These are phyloP conservation scores for Calocybe indica DNA, from an alignment of 768 basidiomycete species.

Conservation along the genomic window DNA sequence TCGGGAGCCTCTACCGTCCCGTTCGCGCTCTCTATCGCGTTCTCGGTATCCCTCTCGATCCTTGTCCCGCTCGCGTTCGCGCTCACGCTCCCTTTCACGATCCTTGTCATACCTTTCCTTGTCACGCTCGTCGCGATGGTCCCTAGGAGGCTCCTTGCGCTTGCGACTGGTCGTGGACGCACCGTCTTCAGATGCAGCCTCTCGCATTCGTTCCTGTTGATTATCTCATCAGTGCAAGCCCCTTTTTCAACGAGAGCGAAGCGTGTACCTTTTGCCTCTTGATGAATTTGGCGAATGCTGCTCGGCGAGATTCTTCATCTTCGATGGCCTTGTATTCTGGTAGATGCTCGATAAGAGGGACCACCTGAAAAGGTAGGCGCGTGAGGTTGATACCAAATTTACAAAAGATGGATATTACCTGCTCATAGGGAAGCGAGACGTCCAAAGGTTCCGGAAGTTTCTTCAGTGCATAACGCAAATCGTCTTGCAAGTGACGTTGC, in stretches of 20 bases:
- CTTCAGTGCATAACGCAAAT: slow-evolving; percentile 91
- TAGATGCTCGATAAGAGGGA: slow-evolving; percentile 75
- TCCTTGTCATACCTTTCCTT: slow-evolving; percentile 33
- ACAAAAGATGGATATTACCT: slow-evolving; percentile 40
- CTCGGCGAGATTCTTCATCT: slow-evolving; percentile 77
- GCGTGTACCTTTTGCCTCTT: slow-evolving; percentile 77
- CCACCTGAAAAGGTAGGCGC: slow-evolving; percentile 34
- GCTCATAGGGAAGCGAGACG: slow-evolving; percentile 69
- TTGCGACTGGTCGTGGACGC: slow-evolving; percentile 76
- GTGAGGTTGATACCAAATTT: neutral
- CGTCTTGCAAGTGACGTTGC: slow-evolving; percentile 87
- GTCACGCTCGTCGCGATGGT: slow-evolving; percentile 38
- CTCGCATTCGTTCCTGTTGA: slow-evolving; percentile 68
- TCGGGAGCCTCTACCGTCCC: slow-evolving; percentile 23
- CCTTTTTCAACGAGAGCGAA: neutral
- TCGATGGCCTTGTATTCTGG: slow-evolving; percentile 85
- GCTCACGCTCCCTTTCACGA: slow-evolving; percentile 31
- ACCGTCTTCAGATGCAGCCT: slow-evolving; percentile 76
- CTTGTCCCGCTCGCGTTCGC: slow-evolving; percentile 26
- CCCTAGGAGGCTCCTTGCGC: slow-evolving; percentile 67
- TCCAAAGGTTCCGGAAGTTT: slow-evolving; percentile 83
- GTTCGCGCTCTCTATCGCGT: slow-evolving; percentile 24
- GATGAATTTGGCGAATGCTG: slow-evolving; percentile 83
- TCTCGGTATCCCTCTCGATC: slow-evolving; percentile 25
- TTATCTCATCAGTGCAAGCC: neutral